Base-by-base conservation (phyloP, 805 yeast genomes). In the Candida schatavii region DNA sequence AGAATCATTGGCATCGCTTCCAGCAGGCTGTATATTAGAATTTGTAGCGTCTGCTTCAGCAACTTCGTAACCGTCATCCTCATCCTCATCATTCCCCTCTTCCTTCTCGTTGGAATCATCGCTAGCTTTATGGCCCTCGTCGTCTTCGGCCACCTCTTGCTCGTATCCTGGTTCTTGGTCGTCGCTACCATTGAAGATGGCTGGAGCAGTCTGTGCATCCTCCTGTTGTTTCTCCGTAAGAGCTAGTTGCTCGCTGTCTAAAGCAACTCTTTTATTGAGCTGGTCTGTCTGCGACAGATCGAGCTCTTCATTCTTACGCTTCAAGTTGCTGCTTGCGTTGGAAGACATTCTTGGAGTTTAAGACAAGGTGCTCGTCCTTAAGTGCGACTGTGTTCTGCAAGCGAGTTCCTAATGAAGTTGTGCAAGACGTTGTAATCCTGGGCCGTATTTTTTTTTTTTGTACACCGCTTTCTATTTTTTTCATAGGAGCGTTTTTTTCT, bases 281-380 rank as follows among this genome's bases (percentile, higher is more conserved):
- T 76, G 78, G 45, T 72, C 79, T 35, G 75, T 72, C 10, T 67
- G 65, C 7, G 57, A 41, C 11, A 59, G 48, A 37, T 66, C 72
- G 30, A 46, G 49, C 44, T 82, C 88, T 47, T 83, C 89, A 64
- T 80, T 83, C 66, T 83, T 84, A 42, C 90, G 71, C 58, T 84
- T 84, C 56, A 80, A 66, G 57, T 75, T 66, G 42, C 61, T 64
- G 42, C 46, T 52, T 18, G 47, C 40, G 27, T 43, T 41, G 6
- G 48, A 25, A 10, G 46, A 43, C 48, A 41, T 20, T 11, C n/a
- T 25, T n/a, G n/a, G n/a, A n/a, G n/a, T n/a, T n/a, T n/a, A n/a
- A n/a, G n/a, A n/a, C n/a, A n/a, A n/a, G n/a, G n/a, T n/a, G n/a
- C n/a, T n/a, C n/a, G n/a, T n/a, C n/a, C n/a, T n/a, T n/a, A n/a